These are phyloP conservation scores for Phytopythium vexans DNA, from an alignment of 352 stramenopile species.

Conservation along the genomic window DNA sequence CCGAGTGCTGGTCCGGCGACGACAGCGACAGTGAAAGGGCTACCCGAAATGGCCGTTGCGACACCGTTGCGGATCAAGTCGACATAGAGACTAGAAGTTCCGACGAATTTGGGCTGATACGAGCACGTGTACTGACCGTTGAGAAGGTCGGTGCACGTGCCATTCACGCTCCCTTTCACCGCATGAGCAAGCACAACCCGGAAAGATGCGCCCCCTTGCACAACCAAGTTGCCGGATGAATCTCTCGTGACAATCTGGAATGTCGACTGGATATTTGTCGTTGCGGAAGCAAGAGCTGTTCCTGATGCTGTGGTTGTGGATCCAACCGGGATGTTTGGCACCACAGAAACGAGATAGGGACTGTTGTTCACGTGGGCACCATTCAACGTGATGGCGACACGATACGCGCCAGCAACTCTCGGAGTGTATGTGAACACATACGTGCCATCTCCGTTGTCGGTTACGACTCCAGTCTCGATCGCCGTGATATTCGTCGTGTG, in stretches of 20 bases:
- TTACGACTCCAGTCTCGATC: constrained; percentile 26
- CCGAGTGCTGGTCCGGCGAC: constrained; percentile 47
- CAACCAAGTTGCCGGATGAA: constrained; percentile 47
- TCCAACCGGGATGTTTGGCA: constrained; percentile 38
- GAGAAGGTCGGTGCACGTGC: constrained; percentile 45
- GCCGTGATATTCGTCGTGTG: constrained; percentile 17
- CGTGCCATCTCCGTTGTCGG: constrained; percentile 50
- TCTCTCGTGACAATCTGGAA: constrained; percentile 63
- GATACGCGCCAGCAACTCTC: constrained; percentile 38
- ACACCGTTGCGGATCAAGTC: constrained; percentile 11
- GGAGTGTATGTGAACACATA: constrained; percentile 48
- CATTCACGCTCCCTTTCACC: constrained; percentile 31
- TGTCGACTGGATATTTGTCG: constrained; percentile 54
- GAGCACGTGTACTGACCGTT: constrained; percentile 60
- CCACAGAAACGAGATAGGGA: constrained; percentile 52
- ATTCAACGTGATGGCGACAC: constrained; percentile 39
- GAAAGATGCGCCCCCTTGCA: constrained; percentile 33
- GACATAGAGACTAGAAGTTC: constrained; percentile 31
- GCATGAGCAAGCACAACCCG: constrained; percentile 33
- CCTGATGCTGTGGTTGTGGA: constrained; percentile 40
- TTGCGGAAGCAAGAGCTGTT: constrained; percentile 24
- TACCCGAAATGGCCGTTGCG: constrained; percentile 27
- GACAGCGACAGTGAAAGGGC: constrained; percentile 50
- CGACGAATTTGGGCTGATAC: constrained; percentile 52
- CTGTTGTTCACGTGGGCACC: constrained; percentile 50